phyloP scores from a whole-genome alignment of 768 basidiomycete species.

The Leccinum longicurvipes region DNA sequence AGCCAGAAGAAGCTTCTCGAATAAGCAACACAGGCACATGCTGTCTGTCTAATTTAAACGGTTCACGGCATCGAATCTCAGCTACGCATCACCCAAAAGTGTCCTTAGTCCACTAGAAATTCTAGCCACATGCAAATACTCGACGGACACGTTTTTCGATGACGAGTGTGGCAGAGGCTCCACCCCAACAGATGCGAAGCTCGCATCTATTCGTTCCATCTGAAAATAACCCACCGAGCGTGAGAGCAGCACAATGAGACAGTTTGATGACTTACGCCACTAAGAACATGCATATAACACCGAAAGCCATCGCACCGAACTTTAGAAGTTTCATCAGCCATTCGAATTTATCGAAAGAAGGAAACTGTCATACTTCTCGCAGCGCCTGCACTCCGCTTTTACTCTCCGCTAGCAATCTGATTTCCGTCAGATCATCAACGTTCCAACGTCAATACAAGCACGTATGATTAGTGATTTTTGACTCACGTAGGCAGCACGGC shows the following conservation, averaged over 20 bases:
- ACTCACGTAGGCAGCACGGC: slow-evolving; percentile 86
- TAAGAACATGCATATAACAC: slow-evolving; percentile 87
- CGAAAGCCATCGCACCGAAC: slow-evolving; percentile 91
- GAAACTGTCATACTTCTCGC: slow-evolving; percentile 59
- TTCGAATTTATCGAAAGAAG: slow-evolving; percentile 10
- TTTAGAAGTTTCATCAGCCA: slow-evolving; percentile 35
- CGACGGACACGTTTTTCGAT: not conserved
- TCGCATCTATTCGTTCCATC: slow-evolving; percentile 72
- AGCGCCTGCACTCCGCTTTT: slow-evolving; percentile 86
- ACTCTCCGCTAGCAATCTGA: slow-evolving; percentile 80
- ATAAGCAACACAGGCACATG: slow-evolving; percentile 15
- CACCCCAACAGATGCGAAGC: slow-evolving; percentile 7
- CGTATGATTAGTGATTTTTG: slow-evolving; percentile 14
- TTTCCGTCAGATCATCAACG: slow-evolving; percentile 13
- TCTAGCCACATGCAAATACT: not conserved
- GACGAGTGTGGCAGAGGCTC: slow-evolving; percentile 1
- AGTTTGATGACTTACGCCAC: slow-evolving; percentile 68
- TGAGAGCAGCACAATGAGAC: slow-evolving; percentile 17
- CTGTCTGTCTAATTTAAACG: slow-evolving; percentile 22
- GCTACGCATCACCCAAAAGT: slow-evolving; percentile 4
- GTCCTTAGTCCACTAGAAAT: not conserved
- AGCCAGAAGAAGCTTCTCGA: slow-evolving; percentile 3
- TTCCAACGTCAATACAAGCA: not conserved
- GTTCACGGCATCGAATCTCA: slow-evolving; percentile 25
- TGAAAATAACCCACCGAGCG: slow-evolving; percentile 29